These are phyloP conservation scores for Chamaenerion angustifolium DNA, from an alignment of 345 rosid species.

Conservation along the genomic window DNA sequence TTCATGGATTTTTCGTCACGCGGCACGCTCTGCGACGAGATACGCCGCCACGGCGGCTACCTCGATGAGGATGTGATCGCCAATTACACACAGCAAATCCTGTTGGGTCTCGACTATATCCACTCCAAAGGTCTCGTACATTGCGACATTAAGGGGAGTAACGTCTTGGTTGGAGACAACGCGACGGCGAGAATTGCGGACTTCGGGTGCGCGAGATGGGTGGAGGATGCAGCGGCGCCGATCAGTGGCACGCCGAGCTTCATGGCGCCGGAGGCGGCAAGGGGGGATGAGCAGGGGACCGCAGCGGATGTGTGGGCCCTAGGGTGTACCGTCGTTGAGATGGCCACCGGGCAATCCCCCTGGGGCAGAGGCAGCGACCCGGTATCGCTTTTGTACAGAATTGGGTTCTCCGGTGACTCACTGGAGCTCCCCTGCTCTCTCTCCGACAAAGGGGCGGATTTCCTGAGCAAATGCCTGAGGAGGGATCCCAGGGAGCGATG, in stretches of 20 bases:
- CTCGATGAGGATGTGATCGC: conserved; percentile 26
- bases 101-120: conserved; percentile 43
- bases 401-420: conserved; percentile 19
- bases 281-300: conserved; percentile 58
- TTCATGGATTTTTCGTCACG: conserved; percentile 52
- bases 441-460: conserved; percentile 23
- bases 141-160: conserved; percentile 66
- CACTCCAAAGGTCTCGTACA: conserved; percentile 48
- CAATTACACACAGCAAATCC: conserved; percentile 36
- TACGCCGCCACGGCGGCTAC: conserved; percentile 23
- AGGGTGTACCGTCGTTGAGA: conserved; percentile 71
- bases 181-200: conserved; percentile 57
- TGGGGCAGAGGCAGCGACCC: conserved; percentile 17
- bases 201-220: conserved; percentile 57
- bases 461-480: conserved; percentile 28
- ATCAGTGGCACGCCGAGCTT: conserved; percentile 55
- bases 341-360: conserved; percentile 44
- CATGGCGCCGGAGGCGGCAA: conserved; percentile 84
- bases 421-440: conserved; percentile 22
- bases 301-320: conserved; percentile 58
- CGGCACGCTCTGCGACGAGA: conserved; percentile 33
- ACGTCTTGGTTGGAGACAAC: conserved; percentile 31
- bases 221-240: conserved; percentile 9
- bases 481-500: conserved; percentile 29
- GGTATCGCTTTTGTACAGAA: conserved; percentile 17